These are phyloP conservation scores for Starmerella sirachaensis DNA, from an alignment of 805 yeast genomes.

Conservation along the genomic window DNA sequence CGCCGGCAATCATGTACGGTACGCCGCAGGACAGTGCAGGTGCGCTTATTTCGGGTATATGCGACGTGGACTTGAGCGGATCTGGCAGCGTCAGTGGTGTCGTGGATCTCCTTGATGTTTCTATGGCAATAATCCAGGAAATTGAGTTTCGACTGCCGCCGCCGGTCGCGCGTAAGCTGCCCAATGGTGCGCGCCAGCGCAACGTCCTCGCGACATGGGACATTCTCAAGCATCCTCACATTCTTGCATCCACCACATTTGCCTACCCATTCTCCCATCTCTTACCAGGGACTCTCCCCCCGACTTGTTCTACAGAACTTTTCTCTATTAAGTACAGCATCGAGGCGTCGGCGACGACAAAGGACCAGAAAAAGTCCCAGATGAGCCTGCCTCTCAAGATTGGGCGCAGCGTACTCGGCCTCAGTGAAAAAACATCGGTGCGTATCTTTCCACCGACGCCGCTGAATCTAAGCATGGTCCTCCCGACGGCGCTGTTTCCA, in stretches of 20 bases:
- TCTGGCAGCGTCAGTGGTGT: constrained; percentile 41
- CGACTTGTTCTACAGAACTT: constrained; percentile 46
- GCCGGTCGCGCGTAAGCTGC: constrained; percentile 8
- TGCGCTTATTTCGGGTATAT: constrained; percentile 68
- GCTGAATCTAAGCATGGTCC: constrained; percentile 70
- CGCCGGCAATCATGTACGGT: constrained; percentile 83
- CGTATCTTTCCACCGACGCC: constrained; percentile 95
- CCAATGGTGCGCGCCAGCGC: constrained; percentile 16
- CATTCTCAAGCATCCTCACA: constrained; percentile 44
- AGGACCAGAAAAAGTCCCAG: constrained; percentile 7
- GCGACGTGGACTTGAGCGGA: constrained; percentile 43
- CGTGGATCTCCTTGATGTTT: constrained; percentile 26
- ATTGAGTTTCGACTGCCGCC: constrained; percentile 29
- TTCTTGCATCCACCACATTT: constrained; percentile 60
- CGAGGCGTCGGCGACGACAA: constrained; percentile 36
- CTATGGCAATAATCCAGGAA: constrained; percentile 48
- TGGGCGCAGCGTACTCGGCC: constrained; percentile 63
- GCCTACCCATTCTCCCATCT: constrained; percentile 87
- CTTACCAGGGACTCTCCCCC: constrained; percentile 78
- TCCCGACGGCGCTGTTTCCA: constrained; percentile 85
- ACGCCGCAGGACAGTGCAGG: constrained; percentile 69
- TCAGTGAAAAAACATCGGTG: constrained; percentile 74
- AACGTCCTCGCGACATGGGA: constrained; percentile 81
- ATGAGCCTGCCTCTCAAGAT: constrained; percentile 36
- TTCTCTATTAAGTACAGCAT: constrained; percentile 68